A percentile compares a stretch with the other conserved stretches of the same genome.
These are phyloP conservation scores for Globisporangium alternatum DNA, from an alignment of 352 stramenopile genomes.

Conservation along the genomic window DNA sequence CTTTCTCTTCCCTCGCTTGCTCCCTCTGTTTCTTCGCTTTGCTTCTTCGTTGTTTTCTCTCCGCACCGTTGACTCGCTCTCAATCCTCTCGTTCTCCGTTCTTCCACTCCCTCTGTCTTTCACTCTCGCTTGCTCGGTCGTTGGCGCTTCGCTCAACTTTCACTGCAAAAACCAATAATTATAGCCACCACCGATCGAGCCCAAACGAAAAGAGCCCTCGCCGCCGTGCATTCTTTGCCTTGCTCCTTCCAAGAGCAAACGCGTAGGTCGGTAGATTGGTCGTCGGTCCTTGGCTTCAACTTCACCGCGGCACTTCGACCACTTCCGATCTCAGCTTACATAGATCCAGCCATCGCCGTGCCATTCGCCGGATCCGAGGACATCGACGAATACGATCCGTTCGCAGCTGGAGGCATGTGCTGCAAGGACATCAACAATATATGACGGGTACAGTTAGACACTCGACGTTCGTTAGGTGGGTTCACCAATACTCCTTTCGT, in stretches of 20 bases:
- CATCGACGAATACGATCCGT: slow-evolving; percentile 65
- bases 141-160: slow-evolving; percentile 14
- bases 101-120: neutral
- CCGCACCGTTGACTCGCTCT: neutral
- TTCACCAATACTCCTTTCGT: neutral
- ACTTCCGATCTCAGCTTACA: slow-evolving; percentile 27
- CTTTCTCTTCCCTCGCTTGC: neutral
- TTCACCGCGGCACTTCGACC: neutral
- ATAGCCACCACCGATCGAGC: slow-evolving; percentile 8
- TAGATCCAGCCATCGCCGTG: slow-evolving; percentile 75
- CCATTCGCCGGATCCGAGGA: slow-evolving; percentile 58
- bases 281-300: neutral
- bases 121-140: slow-evolving; percentile 8
- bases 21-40: neutral
- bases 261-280: neutral
- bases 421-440: slow-evolving; percentile 18
- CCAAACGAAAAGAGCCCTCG: slow-evolving; percentile 4
- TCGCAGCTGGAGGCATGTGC: slow-evolving; percentile 68
- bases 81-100: neutral
- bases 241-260: neutral
- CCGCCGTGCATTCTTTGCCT: neutral
- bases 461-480: neutral
- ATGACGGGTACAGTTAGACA: neutral
- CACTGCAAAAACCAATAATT: slow-evolving; percentile 17
- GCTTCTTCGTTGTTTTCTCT: neutral